phyloP scores from a whole-genome alignment of 1,139 yeast species.

The Yamadazyma buinensis region DNA sequence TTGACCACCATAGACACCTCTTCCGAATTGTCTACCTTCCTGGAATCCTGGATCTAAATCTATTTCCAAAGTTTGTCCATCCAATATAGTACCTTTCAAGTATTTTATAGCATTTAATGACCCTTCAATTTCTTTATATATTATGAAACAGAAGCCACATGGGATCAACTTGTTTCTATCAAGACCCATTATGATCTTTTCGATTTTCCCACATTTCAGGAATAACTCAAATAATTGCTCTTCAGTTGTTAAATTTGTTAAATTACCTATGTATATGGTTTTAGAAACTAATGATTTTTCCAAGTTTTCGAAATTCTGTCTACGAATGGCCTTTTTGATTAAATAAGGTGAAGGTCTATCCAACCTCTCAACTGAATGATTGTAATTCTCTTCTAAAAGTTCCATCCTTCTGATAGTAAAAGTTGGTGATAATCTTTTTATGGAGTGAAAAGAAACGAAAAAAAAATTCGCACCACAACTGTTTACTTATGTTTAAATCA shows the following conservation, averaged over 20 bases:
- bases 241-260: slow-evolving; percentile 83
- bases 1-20: slow-evolving; percentile 92
- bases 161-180: slow-evolving; percentile 88
- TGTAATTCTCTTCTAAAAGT: slow-evolving; percentile 54
- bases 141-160: slow-evolving; percentile 92
- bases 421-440: not conserved
- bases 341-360: slow-evolving; percentile 79
- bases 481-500: slow-evolving; percentile 28
- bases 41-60: slow-evolving; percentile 93
- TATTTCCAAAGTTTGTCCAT: slow-evolving; percentile 72
- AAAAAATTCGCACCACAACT: not conserved
- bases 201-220: slow-evolving; percentile 72
- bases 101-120: slow-evolving; percentile 81
- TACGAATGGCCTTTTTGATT: slow-evolving; percentile 64
- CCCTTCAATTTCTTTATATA: slow-evolving; percentile 62
- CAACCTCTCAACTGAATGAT: slow-evolving; percentile 55
- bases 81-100: slow-evolving; percentile 74
- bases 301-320: slow-evolving; percentile 54
- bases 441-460: not conserved
- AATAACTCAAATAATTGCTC: slow-evolving; percentile 89
- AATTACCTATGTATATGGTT: slow-evolving; percentile 84
- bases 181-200: slow-evolving; percentile 85
- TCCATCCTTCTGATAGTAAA: slow-evolving; percentile 41
- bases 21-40: slow-evolving; percentile 92
- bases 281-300: slow-evolving; percentile 60